These are phyloP conservation scores for Ogataea pini DNA, from an alignment of 805 yeast species.

Conservation along the genomic window DNA sequence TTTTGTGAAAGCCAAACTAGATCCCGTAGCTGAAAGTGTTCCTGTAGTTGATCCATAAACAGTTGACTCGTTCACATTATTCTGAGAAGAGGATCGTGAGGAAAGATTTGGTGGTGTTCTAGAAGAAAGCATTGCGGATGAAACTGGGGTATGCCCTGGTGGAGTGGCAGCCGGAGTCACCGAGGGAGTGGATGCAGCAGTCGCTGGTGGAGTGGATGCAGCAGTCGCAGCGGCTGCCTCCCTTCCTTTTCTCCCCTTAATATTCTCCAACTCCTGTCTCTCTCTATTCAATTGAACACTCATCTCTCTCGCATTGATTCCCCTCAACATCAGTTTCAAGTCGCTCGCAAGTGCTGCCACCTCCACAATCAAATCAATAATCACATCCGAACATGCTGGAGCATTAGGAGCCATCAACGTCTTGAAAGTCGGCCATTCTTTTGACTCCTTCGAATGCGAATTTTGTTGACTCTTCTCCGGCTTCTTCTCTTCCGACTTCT, in stretches of 20 bases:
- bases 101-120: neutral
- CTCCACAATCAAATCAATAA: constrained; percentile 62
- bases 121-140: neutral
- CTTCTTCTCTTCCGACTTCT: neutral
- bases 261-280: constrained; percentile 22
- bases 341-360: constrained; percentile 63
- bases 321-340: constrained; percentile 59
- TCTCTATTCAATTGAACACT: constrained; percentile 39
- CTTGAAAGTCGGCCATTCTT: constrained; percentile 53
- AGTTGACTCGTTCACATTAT: neutral
- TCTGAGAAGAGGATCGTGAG: neutral
- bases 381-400: constrained; percentile 53
- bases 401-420: constrained; percentile 56
- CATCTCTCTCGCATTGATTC: constrained; percentile 56
- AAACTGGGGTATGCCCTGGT: too few relatives aligned
- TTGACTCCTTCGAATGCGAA: constrained; percentile 5
- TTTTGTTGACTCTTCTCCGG: neutral
- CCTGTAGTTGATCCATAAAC: neutral
- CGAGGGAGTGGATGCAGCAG: neutral
- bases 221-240: constrained; percentile 1
- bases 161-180: neutral
- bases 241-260: neutral
- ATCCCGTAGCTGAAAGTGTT: neutral
- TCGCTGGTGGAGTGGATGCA: neutral
- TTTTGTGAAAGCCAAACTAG: constrained; percentile 8